A percentile compares a stretch with the other conserved stretches of the same genome.
Evolutionary conservation across 2,329 filamentous ascomycete species (phyloP).

Genomic region (Arthroderma uncinatum): DNA sequence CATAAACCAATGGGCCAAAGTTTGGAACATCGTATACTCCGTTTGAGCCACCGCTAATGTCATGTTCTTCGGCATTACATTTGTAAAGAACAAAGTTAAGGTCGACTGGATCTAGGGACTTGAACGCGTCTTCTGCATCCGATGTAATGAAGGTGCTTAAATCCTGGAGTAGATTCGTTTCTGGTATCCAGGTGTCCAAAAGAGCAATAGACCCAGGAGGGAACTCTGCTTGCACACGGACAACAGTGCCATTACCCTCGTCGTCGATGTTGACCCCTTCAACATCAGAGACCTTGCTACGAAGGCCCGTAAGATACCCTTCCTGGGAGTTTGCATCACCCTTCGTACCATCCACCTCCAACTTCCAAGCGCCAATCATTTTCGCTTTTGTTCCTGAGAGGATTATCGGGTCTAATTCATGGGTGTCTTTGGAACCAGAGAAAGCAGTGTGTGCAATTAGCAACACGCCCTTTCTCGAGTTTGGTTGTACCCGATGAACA

Average conservation of each 20-base stretch:
- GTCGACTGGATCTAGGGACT: conserved; percentile 62
- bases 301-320: conserved; percentile 65
- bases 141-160: conserved; percentile 79
- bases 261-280: conserved; percentile 62
- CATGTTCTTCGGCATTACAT: conserved; percentile 78
- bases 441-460: conserved; percentile 93
- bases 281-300: conserved; percentile 65
- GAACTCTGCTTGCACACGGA: conserved; percentile 71
- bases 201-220: conserved; percentile 88
- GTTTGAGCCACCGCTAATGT: conserved; percentile 65
- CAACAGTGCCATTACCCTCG: conserved; percentile 62
- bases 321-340: conserved; percentile 57
- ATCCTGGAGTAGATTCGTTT: conserved; percentile 69
- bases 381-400: conserved; percentile 76
- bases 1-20: conserved; percentile 77
- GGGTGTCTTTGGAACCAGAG: conserved; percentile 75
- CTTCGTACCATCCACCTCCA: conserved; percentile 58
- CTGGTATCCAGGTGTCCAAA: conserved; percentile 92
- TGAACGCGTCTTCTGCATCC: conserved; percentile 68
- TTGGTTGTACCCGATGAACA: conserved; percentile 85
- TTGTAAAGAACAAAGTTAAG: conserved; percentile 87
- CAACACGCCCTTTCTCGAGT: conserved; percentile 87
- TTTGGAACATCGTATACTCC: conserved; percentile 83
- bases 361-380: conserved; percentile 78
- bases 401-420: conserved; percentile 66